Conservation (phyloP, 2,329 filamentous ascomycete genomes). For the Leptographium lundbergii region DNA sequence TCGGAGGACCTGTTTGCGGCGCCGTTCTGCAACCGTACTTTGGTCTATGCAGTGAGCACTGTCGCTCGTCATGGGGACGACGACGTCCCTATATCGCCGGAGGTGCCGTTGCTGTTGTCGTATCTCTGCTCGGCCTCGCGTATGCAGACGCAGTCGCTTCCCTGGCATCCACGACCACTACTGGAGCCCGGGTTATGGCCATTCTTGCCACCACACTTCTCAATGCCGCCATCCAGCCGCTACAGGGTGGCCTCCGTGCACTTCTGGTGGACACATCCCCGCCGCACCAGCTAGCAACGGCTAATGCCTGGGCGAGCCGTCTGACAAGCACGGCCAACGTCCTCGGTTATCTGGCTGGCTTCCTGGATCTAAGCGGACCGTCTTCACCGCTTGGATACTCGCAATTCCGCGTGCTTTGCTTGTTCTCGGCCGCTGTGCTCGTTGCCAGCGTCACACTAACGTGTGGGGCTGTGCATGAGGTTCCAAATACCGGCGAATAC, state of each 20-base stretch:
- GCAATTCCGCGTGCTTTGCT: background rate
- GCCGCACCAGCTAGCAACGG: background rate
- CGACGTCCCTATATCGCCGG: background rate
- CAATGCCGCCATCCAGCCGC: background rate
- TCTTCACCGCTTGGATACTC: background rate
- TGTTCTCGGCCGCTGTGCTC: background rate
- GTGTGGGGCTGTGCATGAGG: background rate
- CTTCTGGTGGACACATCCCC: background rate
- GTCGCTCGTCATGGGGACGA: background rate
- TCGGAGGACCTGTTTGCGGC: background rate
- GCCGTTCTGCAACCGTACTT: background rate
- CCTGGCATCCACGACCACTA: background rate
- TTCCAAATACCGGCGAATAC: background rate
- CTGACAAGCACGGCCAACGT: background rate
- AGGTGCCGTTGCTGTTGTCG: background rate
- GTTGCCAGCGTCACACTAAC: background rate
- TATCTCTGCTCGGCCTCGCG: background rate
- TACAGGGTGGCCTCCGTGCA: background rate
- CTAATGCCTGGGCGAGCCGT: background rate
- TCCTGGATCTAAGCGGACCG: background rate
- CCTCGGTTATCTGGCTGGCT: background rate
- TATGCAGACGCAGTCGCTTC: background rate
- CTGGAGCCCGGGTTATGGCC: background rate
- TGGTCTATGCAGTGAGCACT: background rate
- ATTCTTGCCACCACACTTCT: background rate